These are phyloP conservation scores for Cyberlindnera saturnus DNA, from an alignment of 805 yeast genomes.

Conservation along the genomic window DNA sequence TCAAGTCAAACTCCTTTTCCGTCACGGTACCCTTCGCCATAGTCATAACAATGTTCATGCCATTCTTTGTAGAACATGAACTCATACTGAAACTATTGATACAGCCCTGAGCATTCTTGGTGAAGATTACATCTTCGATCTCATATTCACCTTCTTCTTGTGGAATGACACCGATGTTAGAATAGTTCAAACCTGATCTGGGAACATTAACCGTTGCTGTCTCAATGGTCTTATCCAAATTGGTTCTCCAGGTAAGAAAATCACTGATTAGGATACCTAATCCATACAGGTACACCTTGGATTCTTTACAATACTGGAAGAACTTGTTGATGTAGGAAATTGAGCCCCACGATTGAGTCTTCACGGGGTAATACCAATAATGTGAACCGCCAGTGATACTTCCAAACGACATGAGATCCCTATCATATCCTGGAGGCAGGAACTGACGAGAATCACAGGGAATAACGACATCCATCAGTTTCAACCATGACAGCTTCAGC, in stretches of 20 bases:
- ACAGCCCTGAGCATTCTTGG: conserved; percentile 11
- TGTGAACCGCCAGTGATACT: conserved; percentile 17
- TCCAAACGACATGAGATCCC: conserved; percentile 14
- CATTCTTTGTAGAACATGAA: conserved; percentile 6
- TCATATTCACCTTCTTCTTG: neutral
- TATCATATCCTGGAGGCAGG: conserved; percentile 4
- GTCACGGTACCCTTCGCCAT: conserved; percentile 8
- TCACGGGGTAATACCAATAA: conserved; percentile 7
- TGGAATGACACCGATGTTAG: conserved; percentile 17
- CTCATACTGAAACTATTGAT: conserved; percentile 9
- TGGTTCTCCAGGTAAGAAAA: conserved; percentile 1
- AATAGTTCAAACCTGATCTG: conserved; percentile 13
- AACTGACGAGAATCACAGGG: conserved; percentile 19
- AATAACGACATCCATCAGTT: conserved; percentile 11
- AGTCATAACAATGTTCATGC: conserved; percentile 13
- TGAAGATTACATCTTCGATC: conserved; percentile 12
- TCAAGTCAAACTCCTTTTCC: conserved; percentile 4
- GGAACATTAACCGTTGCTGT: conserved; percentile 5
- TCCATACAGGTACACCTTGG: conserved; percentile 9
- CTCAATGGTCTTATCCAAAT: conserved; percentile 11
- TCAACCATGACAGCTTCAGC: conserved; percentile 1
- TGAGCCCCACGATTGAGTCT: conserved; percentile 1
- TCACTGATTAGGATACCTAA: conserved; percentile 16
- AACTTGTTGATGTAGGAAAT: conserved; percentile 8
- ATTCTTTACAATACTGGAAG: conserved; percentile 2